Base-by-base conservation (phyloP, 164 flowering plant species). In the Nelumbo lutea region DNA sequence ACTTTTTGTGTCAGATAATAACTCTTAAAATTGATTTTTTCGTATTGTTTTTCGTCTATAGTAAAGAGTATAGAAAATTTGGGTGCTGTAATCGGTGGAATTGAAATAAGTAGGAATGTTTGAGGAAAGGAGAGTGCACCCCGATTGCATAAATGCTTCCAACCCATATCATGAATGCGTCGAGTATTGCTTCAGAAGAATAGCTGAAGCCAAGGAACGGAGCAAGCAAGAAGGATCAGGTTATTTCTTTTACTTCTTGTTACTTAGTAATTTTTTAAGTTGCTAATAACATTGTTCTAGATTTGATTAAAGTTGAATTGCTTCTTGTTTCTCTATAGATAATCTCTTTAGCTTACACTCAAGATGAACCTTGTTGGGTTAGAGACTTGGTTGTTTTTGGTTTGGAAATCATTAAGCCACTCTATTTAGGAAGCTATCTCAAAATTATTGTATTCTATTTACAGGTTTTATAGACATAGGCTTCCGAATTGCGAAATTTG, bases 161-260 rank as follows among this genome's bases (percentile, higher is more conserved):
- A 91, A 91, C 72, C 95, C 95, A 1, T 91, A 88, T 60, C 97
- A 91, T 70, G 93, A 84, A 69, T 91, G 97, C 62, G 88, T 84
- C 4, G 97, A 91, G 8, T 89, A 79, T 72, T 91, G 97, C 82
- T 87, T 91, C 73, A 58, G 66, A 63, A 72, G 75, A 62, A 88
- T 91, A 45, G 90, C 93, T 1, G 87, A 86, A 78, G 79, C 83
- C 9, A 89, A 89, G 78, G 79, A 79, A 3, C 76, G 65, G n/a
- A 51, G 57, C 50, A 77, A 71, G 40, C 45, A 52, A 68, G 51
- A 67, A 27, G 71, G 75, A 27, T 8, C 80, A 65, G 87, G 86
- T 83, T 47, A 2, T 11, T 69, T n/a, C 38, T 5, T 4, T 60
- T 9, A 15, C 60, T 46, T 46, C 7, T 46, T 46, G 14, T 52